Conservation (phyloP, 352 stramenopile genomes). For the Aphanomyces euteiches region DNA sequence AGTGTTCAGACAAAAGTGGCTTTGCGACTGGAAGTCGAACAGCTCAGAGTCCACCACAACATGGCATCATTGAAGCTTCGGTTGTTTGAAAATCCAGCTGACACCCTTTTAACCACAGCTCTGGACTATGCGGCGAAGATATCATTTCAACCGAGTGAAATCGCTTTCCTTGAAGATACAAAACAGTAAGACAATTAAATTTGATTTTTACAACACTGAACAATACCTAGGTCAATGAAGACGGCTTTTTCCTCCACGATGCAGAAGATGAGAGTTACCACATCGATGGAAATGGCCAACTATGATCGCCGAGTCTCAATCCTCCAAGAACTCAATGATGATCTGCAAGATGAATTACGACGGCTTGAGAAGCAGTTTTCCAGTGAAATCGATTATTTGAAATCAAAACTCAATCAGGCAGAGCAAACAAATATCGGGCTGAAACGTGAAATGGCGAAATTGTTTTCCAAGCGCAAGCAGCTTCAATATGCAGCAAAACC, state of each 20-base stretch:
- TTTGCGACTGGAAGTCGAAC: not conserved
- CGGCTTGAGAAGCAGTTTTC: not conserved
- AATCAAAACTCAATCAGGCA: not conserved
- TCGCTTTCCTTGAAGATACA: not conserved
- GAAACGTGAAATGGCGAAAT: no score
- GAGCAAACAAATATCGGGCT: not conserved
- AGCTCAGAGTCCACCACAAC: not conserved
- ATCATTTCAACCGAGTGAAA: not conserved
- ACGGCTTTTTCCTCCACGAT: no score
- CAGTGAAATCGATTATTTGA: not conserved
- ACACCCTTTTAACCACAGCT: not conserved
- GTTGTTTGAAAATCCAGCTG: conserved; percentile 1
- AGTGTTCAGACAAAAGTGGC: not conserved
- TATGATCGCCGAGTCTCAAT: not conserved
- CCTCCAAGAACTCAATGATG: not conserved
- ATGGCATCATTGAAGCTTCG: not conserved
- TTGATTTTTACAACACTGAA: not conserved
- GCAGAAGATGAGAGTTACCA: not conserved
- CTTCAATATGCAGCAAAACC: no score
- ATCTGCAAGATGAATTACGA: not conserved
- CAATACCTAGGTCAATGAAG: no score
- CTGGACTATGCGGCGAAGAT: not conserved
- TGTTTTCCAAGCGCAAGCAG: no score
- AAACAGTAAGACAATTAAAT: not conserved
- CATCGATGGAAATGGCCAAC: not conserved